phyloP scores from a whole-genome alignment of 148 eudicot species.

The Rhododendron williamsianum region DNA sequence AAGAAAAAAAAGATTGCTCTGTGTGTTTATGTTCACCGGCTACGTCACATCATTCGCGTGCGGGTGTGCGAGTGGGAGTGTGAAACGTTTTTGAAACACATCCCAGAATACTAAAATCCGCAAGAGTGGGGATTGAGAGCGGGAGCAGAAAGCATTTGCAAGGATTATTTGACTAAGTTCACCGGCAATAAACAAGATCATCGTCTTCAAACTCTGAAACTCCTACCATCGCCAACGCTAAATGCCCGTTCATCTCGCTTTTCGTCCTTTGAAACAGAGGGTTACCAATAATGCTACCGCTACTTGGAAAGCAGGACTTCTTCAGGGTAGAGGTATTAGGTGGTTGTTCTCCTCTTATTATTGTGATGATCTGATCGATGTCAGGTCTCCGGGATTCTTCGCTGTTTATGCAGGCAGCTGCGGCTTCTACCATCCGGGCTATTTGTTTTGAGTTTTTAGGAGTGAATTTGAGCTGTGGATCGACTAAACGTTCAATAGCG shows the following conservation, averaged over 20 bases:
- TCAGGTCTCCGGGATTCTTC: constrained; percentile 72
- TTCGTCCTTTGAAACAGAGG: constrained; percentile 41
- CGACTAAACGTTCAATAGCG: constrained; percentile 42
- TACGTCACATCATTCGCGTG: background rate
- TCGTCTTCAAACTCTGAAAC: constrained; percentile 73
- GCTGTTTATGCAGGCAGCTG: constrained; percentile 59
- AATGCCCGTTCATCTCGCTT: constrained; percentile 65
- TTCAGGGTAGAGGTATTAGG: constrained; percentile 24
- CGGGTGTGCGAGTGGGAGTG: too few relatives aligned
- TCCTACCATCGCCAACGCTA: constrained; percentile 91
- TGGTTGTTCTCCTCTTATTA: constrained; percentile 52
- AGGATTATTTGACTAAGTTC: constrained; percentile 15
- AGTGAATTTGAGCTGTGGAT: constrained; percentile 52
- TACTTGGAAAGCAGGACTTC: constrained; percentile 33
- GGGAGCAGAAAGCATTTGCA: background rate
- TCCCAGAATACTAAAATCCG: background rate
- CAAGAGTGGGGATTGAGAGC: background rate
- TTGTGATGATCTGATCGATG: constrained; percentile 52
- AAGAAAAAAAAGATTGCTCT: background rate
- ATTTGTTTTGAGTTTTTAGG: constrained; percentile 47
- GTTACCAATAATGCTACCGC: constrained; percentile 25
- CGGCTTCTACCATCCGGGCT: constrained; percentile 66
- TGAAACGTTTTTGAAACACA: background rate
- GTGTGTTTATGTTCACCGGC: background rate
- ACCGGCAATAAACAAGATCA: constrained; percentile 52